Conservation (phyloP, 768 basidiomycete species). For the Crassisporium funariophilum region DNA sequence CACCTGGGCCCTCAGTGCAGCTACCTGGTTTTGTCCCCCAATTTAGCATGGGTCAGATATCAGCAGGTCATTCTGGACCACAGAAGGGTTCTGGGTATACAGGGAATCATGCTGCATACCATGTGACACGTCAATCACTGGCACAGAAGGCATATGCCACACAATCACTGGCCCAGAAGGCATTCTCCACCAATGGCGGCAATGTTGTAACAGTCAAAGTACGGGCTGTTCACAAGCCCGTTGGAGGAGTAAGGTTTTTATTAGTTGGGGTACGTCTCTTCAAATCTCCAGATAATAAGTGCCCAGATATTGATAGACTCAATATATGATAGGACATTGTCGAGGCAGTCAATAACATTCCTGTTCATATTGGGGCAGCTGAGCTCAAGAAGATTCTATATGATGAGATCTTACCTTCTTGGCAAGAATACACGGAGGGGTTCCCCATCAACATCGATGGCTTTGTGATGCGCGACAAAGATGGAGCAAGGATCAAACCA, state of each 20-base stretch:
- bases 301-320: neutral
- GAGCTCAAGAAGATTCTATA: constrained; percentile 20
- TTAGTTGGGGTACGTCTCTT: neutral
- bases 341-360: constrained; percentile 23
- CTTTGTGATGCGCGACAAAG: constrained; percentile 6
- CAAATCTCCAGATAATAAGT: neutral
- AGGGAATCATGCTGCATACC: neutral
- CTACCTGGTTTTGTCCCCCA: neutral
- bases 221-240: neutral
- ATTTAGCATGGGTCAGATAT: neutral
- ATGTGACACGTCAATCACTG: neutral
- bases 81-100: neutral
- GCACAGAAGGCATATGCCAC: neutral
- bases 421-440: constrained; percentile 12
- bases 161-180: neutral
- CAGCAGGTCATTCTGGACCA: neutral
- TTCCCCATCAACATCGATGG: constrained; percentile 8
- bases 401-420: constrained; percentile 13
- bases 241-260: neutral
- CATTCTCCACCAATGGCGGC: neutral
- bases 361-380: constrained; percentile 23
- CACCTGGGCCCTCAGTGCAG: neutral
- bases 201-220: neutral
- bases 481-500: constrained; percentile 1
- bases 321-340: constrained; percentile 18